Evolutionary conservation across 2,329 filamentous ascomycete genomes (phyloP).

Genomic region (Chaetomiaceae sp.): DNA sequence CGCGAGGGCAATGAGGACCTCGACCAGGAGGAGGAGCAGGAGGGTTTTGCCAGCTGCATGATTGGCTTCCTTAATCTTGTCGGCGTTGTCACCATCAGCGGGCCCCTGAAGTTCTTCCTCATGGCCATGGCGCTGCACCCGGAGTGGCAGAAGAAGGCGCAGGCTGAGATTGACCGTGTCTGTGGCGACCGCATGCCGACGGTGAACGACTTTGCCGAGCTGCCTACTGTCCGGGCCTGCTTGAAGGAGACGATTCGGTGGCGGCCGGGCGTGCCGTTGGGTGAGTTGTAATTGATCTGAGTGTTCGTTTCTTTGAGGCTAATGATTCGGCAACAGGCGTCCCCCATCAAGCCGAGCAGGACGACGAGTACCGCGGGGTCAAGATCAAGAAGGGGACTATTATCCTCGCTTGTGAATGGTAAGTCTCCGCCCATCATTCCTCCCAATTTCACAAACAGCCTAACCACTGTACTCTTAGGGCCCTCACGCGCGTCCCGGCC

Average conservation of each 20-base stretch:
- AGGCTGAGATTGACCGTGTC: constrained; percentile 54
- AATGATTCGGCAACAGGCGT: constrained; percentile 38
- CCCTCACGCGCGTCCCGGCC: constrained; percentile 53
- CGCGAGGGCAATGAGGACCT: constrained; percentile 37
- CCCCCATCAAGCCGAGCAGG: constrained; percentile 45
- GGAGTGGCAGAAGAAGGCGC: constrained; percentile 48
- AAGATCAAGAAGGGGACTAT: constrained; percentile 46
- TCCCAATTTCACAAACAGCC: background rate
- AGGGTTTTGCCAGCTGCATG: constrained; percentile 47
- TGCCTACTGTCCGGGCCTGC: constrained; percentile 52
- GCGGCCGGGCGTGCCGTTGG: constrained; percentile 52
- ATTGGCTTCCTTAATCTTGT: constrained; percentile 49
- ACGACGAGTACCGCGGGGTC: constrained; percentile 44
- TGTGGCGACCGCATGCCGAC: constrained; percentile 51
- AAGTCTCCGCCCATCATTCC: constrained; percentile 9
- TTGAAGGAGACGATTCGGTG: constrained; percentile 57
- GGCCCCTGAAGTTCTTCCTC: constrained; percentile 47
- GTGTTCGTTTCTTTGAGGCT: background rate
- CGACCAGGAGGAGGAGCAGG: constrained; percentile 40
- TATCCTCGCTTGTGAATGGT: constrained; percentile 49
- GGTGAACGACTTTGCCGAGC: constrained; percentile 44
- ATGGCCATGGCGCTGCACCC: constrained; percentile 51
- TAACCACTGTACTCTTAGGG: constrained; percentile 33
- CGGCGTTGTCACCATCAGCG: constrained; percentile 46
- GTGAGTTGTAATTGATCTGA: constrained; percentile 28